Percentiles rank a stretch among this genome's conserved stretches.
Evolutionary conservation across 305 asterid genomes (phyloP).

Genomic region (Fraxinus paxiana): DNA sequence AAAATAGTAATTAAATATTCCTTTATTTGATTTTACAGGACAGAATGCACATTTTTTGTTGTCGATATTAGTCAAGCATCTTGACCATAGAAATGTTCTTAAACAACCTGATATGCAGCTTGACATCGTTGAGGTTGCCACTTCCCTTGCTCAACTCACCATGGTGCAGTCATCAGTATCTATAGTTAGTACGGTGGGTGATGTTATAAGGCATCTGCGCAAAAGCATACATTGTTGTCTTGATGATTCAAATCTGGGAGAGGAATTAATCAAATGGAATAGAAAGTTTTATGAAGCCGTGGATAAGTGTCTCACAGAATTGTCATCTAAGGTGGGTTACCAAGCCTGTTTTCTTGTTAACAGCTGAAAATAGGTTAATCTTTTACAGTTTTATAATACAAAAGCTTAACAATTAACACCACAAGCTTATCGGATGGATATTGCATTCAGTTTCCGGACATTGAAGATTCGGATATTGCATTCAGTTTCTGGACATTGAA

Average conservation of each 20-base stretch:
- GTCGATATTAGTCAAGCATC: conserved; percentile 86
- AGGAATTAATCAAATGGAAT: conserved; percentile 71
- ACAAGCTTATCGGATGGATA: neutral
- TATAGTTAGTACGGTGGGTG: conserved; percentile 77
- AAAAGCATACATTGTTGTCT: conserved; percentile 78
- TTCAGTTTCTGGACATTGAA: conserved; percentile 3
- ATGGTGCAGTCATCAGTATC: conserved; percentile 69
- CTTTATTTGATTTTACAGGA: conserved; percentile 45
- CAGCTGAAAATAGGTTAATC: neutral
- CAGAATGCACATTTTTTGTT: conserved; percentile 77
- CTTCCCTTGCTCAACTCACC: conserved; percentile 68
- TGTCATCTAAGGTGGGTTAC: conserved; percentile 66
- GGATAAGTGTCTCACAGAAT: conserved; percentile 80
- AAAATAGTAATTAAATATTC: neutral
- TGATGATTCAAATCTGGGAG: conserved; percentile 71
- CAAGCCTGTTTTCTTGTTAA: conserved; percentile 4
- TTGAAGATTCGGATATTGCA: neutral
- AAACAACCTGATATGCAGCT: conserved; percentile 92
- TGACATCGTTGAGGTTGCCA: conserved; percentile 74
- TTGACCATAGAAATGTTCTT: conserved; percentile 87
- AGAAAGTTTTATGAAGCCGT: conserved; percentile 65
- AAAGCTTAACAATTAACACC: neutral
- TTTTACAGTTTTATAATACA: neutral
- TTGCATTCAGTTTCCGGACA: conserved; percentile 1
- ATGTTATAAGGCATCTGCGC: conserved; percentile 84